phyloP scores from a whole-genome alignment of 177 flowering plant species.

The Telopea speciosissima region DNA sequence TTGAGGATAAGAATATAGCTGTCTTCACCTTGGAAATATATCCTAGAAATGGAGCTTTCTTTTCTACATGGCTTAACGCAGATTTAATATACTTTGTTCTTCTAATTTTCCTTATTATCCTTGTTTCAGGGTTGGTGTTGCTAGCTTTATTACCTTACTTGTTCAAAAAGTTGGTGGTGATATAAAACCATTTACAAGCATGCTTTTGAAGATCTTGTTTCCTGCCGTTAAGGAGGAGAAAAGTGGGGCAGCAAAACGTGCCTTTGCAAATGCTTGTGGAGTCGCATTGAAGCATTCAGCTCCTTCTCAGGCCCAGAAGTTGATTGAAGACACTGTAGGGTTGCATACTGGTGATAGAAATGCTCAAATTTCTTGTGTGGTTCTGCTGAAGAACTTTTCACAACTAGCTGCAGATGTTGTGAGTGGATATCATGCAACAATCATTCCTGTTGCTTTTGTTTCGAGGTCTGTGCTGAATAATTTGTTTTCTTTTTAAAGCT shows the following conservation, averaged over 20 bases:
- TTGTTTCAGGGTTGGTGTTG: constrained; percentile 83
- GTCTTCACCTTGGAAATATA: neutral
- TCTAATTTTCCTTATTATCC: neutral
- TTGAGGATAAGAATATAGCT: neutral
- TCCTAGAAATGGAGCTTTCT: neutral
- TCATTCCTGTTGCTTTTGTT: constrained; percentile 70
- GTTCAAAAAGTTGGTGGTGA: constrained; percentile 70
- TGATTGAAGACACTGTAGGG: constrained; percentile 73
- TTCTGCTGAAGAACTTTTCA: constrained; percentile 62
- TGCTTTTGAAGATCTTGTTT: constrained; percentile 61
- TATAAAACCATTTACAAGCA: constrained; percentile 65
- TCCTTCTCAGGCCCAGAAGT: constrained; percentile 61
- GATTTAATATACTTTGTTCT: neutral
- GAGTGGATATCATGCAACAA: constrained; percentile 58
- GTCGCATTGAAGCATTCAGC: constrained; percentile 59
- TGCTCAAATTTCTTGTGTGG: constrained; percentile 77
- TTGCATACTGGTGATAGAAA: constrained; percentile 80
- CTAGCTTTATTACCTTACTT: constrained; percentile 69
- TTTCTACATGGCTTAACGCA: neutral
- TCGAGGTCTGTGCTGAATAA: constrained; percentile 48
- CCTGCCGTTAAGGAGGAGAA: constrained; percentile 71
- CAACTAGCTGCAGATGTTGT: constrained; percentile 68
- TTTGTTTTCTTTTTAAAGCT: neutral
- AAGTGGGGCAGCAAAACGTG: constrained; percentile 73
- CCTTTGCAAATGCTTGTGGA: constrained; percentile 91